Conservation (phyloP, 1,139 yeast species). For the Lodderomyces pseudojiufengensis region DNA sequence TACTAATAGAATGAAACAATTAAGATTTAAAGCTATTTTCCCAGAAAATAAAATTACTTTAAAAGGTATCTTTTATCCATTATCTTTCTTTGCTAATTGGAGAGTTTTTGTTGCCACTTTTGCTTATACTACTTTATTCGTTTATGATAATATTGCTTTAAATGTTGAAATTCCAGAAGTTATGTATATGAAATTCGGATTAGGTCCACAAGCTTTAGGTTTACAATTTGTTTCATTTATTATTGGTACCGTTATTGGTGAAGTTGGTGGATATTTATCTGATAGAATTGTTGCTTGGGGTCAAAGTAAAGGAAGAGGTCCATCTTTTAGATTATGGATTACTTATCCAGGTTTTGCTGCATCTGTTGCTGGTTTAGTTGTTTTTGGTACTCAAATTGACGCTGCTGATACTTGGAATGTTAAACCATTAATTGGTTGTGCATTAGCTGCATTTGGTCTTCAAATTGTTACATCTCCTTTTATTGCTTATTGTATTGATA, state of each 20-base stretch:
- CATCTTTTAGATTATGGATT: constrained; percentile 17
- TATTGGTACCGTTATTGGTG: constrained; percentile 19
- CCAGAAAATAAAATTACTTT: constrained; percentile 9
- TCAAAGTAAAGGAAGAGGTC: constrained; percentile 8
- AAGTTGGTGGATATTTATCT: constrained; percentile 19
- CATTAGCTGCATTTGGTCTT: constrained; percentile 17
- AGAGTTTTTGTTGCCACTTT: constrained; percentile 15
- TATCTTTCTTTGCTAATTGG: constrained; percentile 11
- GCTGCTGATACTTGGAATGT: constrained; percentile 14
- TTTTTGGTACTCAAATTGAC: constrained; percentile 17
- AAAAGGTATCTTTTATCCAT: constrained; percentile 13
- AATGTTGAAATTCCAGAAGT: constrained; percentile 19
- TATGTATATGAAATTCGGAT: constrained; percentile 15
- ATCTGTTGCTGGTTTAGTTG: constrained; percentile 16
- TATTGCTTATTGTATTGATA: constrained; percentile 18
- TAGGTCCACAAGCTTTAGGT: constrained; percentile 20
- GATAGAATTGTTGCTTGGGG: constrained; percentile 17
- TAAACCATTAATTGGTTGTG: constrained; percentile 18
- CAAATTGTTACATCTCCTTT: constrained; percentile 19
- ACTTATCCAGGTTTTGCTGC: constrained; percentile 18
- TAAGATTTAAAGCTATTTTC: constrained; percentile 9
- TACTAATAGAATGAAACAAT: constrained; percentile 8
- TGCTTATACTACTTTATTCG: constrained; percentile 17
- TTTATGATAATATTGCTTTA: constrained; percentile 19
- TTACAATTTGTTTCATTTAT: constrained; percentile 18